Evolutionary conservation across 1,284 basidiomycete species (phyloP), one percentile per base, ranked within the genome.

Genomic region (Singerocomus inundabilis): DNA sequence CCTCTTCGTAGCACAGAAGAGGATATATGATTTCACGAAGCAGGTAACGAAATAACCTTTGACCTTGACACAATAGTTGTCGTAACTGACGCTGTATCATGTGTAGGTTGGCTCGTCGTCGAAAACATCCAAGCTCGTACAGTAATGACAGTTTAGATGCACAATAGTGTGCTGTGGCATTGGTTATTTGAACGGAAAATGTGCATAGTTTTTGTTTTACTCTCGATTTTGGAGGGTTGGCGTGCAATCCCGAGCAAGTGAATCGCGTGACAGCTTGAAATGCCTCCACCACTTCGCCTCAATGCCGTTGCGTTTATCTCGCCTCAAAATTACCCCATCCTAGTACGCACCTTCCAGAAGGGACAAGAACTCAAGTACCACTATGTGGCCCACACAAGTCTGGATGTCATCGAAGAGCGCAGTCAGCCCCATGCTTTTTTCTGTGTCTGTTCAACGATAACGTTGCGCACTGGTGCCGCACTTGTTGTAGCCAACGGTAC

Each of bases 231-330:
- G n/a, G n/a, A n/a, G n/a, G n/a, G 21, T 8, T 16, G 25, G 16
- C n/a, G n/a, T 16, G 12, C 21, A 21, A 24, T 34, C 33, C n/a
- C n/a, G n/a, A n/a, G n/a, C n/a, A n/a, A n/a, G n/a, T n/a, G n/a
- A n/a, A n/a, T 37, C 32, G 37, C 37, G 25, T 24, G 18, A 26
- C n/a, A 9, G 13, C 18, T 51, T 33, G 25, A 21, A 48, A 86
- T 87, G 84, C 78, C 84, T 52, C 75, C 77, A 52, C 81, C 76
- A 57, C 75, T 87, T 43, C 81, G 80, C 51, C 68, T 90, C 52
- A 85, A 87, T 63, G 87, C 87, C 30, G 85, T 88, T 41, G 87
- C 88, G 21, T 90, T 88, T 64, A 82, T 91, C 38, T 90, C 88
- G 3, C 79, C 88, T 4, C 84, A 87, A 61, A 90, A 88, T 62